Percentiles rank a stretch among this genome's conserved stretches.
Conservation (phyloP, 2,329 filamentous ascomycete species). For the Trichothecium sympodiale region DNA sequence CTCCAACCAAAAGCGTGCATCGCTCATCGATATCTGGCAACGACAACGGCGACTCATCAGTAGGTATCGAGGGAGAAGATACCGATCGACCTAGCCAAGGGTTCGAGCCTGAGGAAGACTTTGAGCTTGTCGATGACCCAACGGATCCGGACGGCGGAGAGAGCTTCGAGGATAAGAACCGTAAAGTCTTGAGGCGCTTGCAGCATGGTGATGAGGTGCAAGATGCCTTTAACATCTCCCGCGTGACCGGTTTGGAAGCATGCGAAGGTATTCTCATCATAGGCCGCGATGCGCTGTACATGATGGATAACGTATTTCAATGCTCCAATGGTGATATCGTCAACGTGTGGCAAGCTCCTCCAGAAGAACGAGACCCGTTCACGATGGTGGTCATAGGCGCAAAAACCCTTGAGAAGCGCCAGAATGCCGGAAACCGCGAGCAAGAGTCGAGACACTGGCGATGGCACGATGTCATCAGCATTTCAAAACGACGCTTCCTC, state of each 20-base stretch:
- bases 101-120: conserved; percentile 64
- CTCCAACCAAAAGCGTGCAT: conserved; percentile 7
- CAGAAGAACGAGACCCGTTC: conserved; percentile 88
- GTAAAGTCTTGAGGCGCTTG: conserved; percentile 91
- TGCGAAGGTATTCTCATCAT: conserved; percentile 89
- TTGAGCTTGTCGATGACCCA: conserved; percentile 90
- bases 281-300: conserved; percentile 83
- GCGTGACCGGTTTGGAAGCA: conserved; percentile 86
- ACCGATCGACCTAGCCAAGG: conserved; percentile 12
- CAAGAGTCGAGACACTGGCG: conserved; percentile 85
- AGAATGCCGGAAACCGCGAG: conserved; percentile 43
- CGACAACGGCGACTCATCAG: background rate
- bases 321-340: conserved; percentile 92
- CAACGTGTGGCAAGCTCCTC: conserved; percentile 86
- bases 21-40: background rate
- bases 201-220: conserved; percentile 87
- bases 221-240: conserved; percentile 88
- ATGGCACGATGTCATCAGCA: conserved; percentile 88
- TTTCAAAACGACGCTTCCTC: conserved; percentile 89
- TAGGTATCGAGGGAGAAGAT: conserved; percentile 6
- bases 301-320: conserved; percentile 95
- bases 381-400: conserved; percentile 78
- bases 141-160: conserved; percentile 70
- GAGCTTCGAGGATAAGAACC: conserved; percentile 92
- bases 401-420: conserved; percentile 49